Evolutionary conservation across 163 green algal genomes (phyloP).

Genomic region (Volvox carteri): DNA sequence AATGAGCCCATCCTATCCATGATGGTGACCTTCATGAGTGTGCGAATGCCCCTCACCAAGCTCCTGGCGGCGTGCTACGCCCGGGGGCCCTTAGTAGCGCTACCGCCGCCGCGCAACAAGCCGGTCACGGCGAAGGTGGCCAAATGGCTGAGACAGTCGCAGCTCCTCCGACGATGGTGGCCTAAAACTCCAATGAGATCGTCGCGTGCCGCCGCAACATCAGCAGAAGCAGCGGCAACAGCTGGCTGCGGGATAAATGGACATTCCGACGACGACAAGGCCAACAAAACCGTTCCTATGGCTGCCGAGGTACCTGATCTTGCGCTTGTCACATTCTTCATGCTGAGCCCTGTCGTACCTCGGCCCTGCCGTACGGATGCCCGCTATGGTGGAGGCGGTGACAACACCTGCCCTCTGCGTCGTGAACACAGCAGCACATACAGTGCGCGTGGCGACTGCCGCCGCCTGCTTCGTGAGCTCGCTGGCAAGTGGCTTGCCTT

Average conservation of each 20-base stretch:
- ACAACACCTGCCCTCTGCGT: neutral
- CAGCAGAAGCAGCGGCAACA: too few relatives aligned
- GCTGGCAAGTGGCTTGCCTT: slow-evolving; percentile 40
- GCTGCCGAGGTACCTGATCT: slow-evolving; percentile 17
- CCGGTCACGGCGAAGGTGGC: too few relatives aligned
- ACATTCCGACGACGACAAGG: too few relatives aligned
- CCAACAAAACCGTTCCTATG: too few relatives aligned
- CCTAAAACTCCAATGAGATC: too few relatives aligned
- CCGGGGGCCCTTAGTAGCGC: slow-evolving; percentile 6
- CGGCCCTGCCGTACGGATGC: neutral
- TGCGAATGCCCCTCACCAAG: slow-evolving; percentile 37
- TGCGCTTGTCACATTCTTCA: slow-evolving; percentile 32
- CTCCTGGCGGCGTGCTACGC: slow-evolving; percentile 33
- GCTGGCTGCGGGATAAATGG: too few relatives aligned
- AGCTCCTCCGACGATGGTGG: too few relatives aligned
- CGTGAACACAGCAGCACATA: slow-evolving; percentile 6
- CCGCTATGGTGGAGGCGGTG: neutral
- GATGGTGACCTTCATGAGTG: slow-evolving; percentile 24
- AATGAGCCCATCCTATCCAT: neutral
- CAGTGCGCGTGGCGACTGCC: neutral
- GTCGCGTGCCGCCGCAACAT: neutral
- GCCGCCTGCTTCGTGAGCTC: slow-evolving; percentile 1
- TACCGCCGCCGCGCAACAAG: too few relatives aligned
- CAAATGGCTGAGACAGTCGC: too few relatives aligned
- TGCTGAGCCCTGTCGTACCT: slow-evolving; percentile 39